Evolutionary conservation across 2,329 filamentous ascomycete genomes (phyloP), one percentile per base, ranked within the genome.

Genomic region (Colletotrichum neosansevieriae): DNA sequence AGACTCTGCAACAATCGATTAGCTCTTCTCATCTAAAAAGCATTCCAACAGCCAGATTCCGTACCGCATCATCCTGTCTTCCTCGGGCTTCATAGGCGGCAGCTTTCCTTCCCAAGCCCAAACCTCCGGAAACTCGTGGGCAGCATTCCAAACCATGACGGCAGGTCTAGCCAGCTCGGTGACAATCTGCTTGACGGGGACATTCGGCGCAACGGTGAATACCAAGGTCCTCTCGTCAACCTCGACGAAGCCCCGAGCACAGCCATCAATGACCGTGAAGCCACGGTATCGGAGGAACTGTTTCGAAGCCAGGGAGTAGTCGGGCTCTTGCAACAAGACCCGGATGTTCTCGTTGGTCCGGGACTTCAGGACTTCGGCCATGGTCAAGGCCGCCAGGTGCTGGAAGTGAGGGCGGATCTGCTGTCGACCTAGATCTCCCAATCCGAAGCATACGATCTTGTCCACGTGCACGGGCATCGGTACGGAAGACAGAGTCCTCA

Each of bases 161-260:
- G 70, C 73, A 15, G 73, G 72, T 38, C 71, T 64, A 15, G 64
- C 38, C 21, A 74, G 32, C 6, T 75, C 73, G 2, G 71, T 54
- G 6, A 72, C 47, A 24, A 75, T 70, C 40, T 75, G 73, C 44
- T 67, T 71, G 21, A 75, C 71, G 4, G 73, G 73, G 15, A 72
- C 32, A 12, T 62, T 68, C 6, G 72, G 70, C 9, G 6, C 7
- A 3, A 70, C 50, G 13, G 67, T 59, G 13, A 74, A 38, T 15
- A 74, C 72, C 5, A 73, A 44, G 3, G 70, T 71, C 21, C 38
- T n/a, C 3, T 67, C 68, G 10, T 75, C 71, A 3, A 72, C 58
- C 42, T 70, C 50, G 29, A 74, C 56, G 42, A 73, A 73, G 6
- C 70, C 72, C 49, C 62, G 51, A 11, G 69, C 61, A 15, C 36